These are phyloP conservation scores for Triadica sebifera DNA, from an alignment of 345 rosid species.

Conservation along the genomic window DNA sequence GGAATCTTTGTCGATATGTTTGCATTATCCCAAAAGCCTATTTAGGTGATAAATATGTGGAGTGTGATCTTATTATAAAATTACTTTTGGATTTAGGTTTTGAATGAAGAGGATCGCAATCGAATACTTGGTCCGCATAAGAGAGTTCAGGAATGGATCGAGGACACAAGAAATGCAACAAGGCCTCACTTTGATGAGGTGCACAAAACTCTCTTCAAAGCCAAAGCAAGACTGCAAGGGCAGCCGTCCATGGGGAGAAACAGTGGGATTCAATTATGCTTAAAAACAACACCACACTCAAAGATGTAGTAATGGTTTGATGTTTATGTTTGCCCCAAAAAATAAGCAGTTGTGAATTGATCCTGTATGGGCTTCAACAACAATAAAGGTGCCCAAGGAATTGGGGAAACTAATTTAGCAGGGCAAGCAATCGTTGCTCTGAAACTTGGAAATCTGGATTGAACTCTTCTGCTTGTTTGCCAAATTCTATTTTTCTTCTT, in stretches of 20 bases:
- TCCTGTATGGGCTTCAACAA: no score
- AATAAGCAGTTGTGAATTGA: no score
- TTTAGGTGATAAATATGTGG: background rate
- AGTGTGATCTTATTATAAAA: background rate
- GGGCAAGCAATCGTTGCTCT: no score
- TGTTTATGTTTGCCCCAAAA: background rate
- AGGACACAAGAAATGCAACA: constrained; percentile 54
- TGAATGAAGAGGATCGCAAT: constrained; percentile 58
- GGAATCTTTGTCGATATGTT: background rate
- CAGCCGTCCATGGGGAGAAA: constrained; percentile 16
- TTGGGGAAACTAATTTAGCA: no score
- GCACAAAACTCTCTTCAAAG: constrained; percentile 44
- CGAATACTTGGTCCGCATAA: constrained; percentile 58
- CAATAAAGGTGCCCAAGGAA: no score
- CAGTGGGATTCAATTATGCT: constrained; percentile 24
- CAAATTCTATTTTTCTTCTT: no score
- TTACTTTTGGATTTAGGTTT: constrained; percentile 42
- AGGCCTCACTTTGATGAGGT: constrained; percentile 73
- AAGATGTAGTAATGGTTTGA: constrained; percentile 17
- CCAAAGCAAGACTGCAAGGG: constrained; percentile 40
- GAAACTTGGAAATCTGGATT: no score
- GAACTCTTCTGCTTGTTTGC: no score
- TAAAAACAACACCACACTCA: constrained; percentile 19
- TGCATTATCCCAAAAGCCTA: background rate
- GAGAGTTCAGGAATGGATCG: constrained; percentile 78